A percentile compares a stretch with the other conserved stretches of the same genome.
phyloP scores from a whole-genome alignment of 371 early-diverging fungal genomes.

The Mucor irregularis region DNA sequence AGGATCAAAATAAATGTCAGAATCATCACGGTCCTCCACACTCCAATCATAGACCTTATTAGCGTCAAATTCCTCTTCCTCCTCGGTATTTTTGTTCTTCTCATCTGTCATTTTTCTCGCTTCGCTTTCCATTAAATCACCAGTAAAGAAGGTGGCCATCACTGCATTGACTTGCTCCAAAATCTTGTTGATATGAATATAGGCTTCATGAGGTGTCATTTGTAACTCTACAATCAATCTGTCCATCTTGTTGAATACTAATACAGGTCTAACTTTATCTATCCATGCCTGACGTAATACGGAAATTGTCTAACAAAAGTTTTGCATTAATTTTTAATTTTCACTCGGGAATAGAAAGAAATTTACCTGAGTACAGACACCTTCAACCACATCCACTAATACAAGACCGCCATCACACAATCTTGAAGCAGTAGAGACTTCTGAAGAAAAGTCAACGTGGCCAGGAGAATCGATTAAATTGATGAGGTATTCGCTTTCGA shows the following conservation, averaged over 20 bases:
- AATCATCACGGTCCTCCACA: slow-evolving; percentile 88
- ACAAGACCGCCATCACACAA: slow-evolving; percentile 97
- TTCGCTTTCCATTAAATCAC: slow-evolving; percentile 87
- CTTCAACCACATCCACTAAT: slow-evolving; percentile 98
- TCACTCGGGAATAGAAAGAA: not conserved
- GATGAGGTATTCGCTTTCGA: slow-evolving; percentile 79
- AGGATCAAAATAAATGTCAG: slow-evolving; percentile 93
- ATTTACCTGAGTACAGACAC: slow-evolving; percentile 94
- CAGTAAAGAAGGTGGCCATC: slow-evolving; percentile 91
- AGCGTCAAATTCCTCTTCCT: slow-evolving; percentile 44
- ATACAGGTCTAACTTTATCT: slow-evolving; percentile 86
- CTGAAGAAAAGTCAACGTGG: slow-evolving; percentile 99
- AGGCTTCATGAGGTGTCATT: slow-evolving; percentile 91
- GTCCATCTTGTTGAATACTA: slow-evolving; percentile 99
- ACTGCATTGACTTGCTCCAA: slow-evolving; percentile 96
- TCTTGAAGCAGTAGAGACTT: slow-evolving; percentile 95
- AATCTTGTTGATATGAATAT: slow-evolving; percentile 85
- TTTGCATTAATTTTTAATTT: not conserved
- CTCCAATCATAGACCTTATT: slow-evolving; percentile 74
- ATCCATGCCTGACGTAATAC: slow-evolving; percentile 94
- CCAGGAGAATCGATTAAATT: slow-evolving; percentile 99
- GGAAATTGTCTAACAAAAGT: slow-evolving; percentile 74
- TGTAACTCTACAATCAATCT: slow-evolving; percentile 92
- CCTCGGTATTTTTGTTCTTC: slow-evolving; percentile 30
- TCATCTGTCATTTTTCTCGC: slow-evolving; percentile 66